Evolutionary conservation across 768 basidiomycete genomes (phyloP), one percentile per base, ranked within the genome.

Genomic region (Rickenella mellea): DNA sequence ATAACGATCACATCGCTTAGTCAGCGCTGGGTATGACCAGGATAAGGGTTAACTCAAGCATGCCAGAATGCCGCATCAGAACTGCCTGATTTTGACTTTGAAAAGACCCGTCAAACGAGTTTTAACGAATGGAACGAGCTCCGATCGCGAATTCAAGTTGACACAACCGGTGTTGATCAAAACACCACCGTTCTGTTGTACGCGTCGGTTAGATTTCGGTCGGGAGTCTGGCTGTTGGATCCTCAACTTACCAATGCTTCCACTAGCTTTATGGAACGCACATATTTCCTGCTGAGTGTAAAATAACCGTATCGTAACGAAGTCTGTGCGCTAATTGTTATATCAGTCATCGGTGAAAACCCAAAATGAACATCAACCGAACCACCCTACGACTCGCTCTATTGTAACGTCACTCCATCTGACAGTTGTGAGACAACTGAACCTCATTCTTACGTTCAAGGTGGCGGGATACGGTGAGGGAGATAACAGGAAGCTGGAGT

Each of bases 401-500:
- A 82, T 47, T 82, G 79, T 59, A 80, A 81, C 43, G 78, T 77
- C n/a, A n/a, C n/a, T n/a, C n/a, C n/a, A n/a, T n/a, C n/a, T n/a
- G n/a, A n/a, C n/a, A n/a, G n/a, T n/a, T n/a, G n/a, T n/a, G n/a
- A n/a, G n/a, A n/a, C n/a, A n/a, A n/a, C n/a, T n/a, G n/a, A n/a
- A n/a, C n/a, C n/a, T n/a, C n/a, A n/a, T n/a, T n/a, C n/a, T n/a
- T n/a, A 80, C 86, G 56, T 97, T 96, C 54, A 89, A 93, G 67
- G 64, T 71, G 28, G 70, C 78, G 61, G 92, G 92, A 0, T 96
- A 97, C 48, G 74, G 76, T 6, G 66, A 64, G 21, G 55, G 55
- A 37, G 62, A 67, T 35, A 70, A 77, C 49, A 84, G 79, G 61
- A 86, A 86, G 61, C 70, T 98, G 25, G 78, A 90, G 55, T 98